Percentiles rank a stretch among this genome's conserved stretches.
Conservation (phyloP, 1,284 basidiomycete genomes). For the Irpex rosettiformis region DNA sequence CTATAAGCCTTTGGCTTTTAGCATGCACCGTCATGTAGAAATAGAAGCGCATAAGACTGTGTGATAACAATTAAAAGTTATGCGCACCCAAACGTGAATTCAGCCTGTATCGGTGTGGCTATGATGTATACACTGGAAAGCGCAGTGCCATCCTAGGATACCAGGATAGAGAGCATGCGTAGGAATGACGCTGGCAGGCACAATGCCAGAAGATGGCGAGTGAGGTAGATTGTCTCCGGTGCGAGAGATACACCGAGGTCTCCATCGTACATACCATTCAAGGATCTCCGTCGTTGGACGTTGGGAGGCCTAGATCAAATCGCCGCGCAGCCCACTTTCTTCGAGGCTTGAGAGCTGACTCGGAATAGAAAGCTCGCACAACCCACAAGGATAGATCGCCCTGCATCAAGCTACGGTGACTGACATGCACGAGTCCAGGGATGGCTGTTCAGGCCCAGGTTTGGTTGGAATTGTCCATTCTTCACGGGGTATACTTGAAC, state of each 20-base stretch:
- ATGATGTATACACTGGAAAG: not conserved
- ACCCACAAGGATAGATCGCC: too few species aligned
- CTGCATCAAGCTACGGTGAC: too few species aligned
- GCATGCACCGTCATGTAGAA: not conserved
- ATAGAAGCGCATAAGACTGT: not conserved
- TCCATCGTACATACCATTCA: not conserved
- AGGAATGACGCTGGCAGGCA: not conserved
- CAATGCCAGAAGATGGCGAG: not conserved
- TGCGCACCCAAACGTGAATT: not conserved
- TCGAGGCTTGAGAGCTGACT: too few species aligned
- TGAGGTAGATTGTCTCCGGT: not conserved
- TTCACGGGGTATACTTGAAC: too few species aligned
- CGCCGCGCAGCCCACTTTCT: too few species aligned
- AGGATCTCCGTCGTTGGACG: not conserved
- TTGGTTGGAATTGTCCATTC: too few species aligned
- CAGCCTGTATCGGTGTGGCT: not conserved
- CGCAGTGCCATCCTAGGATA: not conserved
- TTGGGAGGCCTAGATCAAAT: too few species aligned
- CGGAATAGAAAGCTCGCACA: too few species aligned
- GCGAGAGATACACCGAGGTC: not conserved
- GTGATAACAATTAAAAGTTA: not conserved
- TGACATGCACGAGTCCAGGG: too few species aligned
- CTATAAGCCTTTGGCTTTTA: too few species aligned
- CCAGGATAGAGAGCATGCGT: too few species aligned
- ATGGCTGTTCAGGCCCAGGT: too few species aligned